Evolutionary conservation across 2,329 filamentous ascomycete genomes (phyloP).

Genomic region (Mariannaea sp.): DNA sequence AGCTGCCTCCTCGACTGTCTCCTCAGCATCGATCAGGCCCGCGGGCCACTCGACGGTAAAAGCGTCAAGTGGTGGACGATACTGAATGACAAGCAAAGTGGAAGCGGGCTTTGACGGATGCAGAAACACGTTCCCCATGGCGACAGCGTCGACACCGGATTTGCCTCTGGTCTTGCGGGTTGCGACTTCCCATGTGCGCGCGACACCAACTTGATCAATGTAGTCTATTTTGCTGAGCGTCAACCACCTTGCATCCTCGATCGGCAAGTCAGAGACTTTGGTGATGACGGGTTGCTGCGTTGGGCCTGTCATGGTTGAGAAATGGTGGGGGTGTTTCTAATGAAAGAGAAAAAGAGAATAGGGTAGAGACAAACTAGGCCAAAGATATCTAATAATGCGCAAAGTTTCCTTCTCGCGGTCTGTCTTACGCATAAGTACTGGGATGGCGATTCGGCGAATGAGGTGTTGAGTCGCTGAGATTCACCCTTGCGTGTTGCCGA

Average conservation of each 20-base stretch:
- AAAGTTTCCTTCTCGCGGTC: too few relatives aligned
- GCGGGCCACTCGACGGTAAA: conserved; percentile 38
- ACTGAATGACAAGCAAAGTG: conserved; percentile 36
- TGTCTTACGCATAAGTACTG: background rate
- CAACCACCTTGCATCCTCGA: conserved; percentile 33
- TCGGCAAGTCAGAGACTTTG: conserved; percentile 29
- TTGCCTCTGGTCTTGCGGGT: conserved; percentile 36
- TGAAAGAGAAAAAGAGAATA: too few relatives aligned
- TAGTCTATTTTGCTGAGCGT: conserved; percentile 37
- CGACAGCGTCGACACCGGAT: conserved; percentile 34
- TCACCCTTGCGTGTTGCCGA: too few relatives aligned
- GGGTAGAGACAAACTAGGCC: too few relatives aligned
- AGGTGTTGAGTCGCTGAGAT: too few relatives aligned
- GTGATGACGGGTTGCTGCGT: conserved; percentile 35
- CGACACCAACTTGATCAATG: conserved; percentile 33
- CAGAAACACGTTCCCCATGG: conserved; percentile 35
- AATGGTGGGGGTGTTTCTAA: too few relatives aligned
- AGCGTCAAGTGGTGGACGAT: conserved; percentile 35
- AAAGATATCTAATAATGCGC: background rate
- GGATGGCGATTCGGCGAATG: background rate
- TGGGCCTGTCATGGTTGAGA: background rate
- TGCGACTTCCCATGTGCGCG: conserved; percentile 37
- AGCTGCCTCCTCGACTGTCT: conserved; percentile 33
- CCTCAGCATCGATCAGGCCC: conserved; percentile 34
- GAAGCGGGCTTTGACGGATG: conserved; percentile 35